These are phyloP conservation scores for Xylariaceae sp. DNA, from an alignment of 2,329 filamentous ascomycete genomes.

Conservation along the genomic window DNA sequence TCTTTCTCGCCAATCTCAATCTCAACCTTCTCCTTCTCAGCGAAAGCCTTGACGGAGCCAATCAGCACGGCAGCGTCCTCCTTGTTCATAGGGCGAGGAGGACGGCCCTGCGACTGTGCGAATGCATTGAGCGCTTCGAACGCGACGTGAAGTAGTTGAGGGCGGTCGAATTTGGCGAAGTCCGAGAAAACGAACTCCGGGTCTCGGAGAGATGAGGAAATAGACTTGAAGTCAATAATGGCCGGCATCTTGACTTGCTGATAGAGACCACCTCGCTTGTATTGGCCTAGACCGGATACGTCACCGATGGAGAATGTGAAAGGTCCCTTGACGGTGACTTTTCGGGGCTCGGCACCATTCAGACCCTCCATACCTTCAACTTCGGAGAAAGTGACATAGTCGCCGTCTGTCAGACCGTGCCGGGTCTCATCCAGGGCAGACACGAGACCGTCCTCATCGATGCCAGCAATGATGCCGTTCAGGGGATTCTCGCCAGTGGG, in stretches of 20 bases:
- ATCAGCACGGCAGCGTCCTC: slow-evolving; percentile 78
- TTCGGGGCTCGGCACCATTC: slow-evolving; percentile 80
- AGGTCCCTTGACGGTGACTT: slow-evolving; percentile 90
- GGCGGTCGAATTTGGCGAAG: slow-evolving; percentile 96
- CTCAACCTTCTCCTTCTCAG: slow-evolving; percentile 71
- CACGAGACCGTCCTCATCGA: slow-evolving; percentile 86
- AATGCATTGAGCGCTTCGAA: slow-evolving; percentile 92
- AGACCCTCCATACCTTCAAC: slow-evolving; percentile 87
- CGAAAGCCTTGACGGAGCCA: slow-evolving; percentile 71
- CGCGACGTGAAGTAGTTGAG: slow-evolving; percentile 85
- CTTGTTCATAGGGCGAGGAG: slow-evolving; percentile 81
- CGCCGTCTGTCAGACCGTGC: slow-evolving; percentile 93
- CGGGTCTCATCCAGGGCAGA: slow-evolving; percentile 92
- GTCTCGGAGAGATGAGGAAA: slow-evolving; percentile 74
- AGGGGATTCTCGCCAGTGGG: slow-evolving; percentile 85
- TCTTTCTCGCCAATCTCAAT: slow-evolving; percentile 91
- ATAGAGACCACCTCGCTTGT: slow-evolving; percentile 84
- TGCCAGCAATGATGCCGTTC: slow-evolving; percentile 84
- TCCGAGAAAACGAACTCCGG: slow-evolving; percentile 91
- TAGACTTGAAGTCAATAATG: slow-evolving; percentile 80
- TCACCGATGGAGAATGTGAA: slow-evolving; percentile 98
- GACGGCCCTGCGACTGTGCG: slow-evolving; percentile 67
- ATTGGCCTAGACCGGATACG: slow-evolving; percentile 81
- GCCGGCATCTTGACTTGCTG: slow-evolving; percentile 99
- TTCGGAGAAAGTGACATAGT: slow-evolving; percentile 93